These are phyloP conservation scores for Microbotryomycetes sp. DNA, from an alignment of 1,284 basidiomycete genomes.

Conservation along the genomic window DNA sequence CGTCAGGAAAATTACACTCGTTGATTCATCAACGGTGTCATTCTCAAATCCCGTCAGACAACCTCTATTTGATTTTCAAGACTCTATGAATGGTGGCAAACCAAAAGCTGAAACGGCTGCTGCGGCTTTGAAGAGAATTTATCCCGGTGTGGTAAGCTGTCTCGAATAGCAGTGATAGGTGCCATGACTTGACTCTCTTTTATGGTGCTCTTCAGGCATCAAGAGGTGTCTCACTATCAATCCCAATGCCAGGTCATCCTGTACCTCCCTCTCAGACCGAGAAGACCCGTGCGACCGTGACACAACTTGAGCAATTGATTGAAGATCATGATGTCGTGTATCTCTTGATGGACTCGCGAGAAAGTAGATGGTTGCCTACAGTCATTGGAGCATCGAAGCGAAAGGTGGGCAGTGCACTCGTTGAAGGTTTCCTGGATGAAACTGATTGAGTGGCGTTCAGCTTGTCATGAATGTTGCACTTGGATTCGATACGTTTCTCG, in stretches of 20 bases:
- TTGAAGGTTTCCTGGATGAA: background rate
- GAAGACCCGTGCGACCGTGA: constrained; percentile 61
- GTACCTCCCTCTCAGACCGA: constrained; percentile 53
- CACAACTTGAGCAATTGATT: constrained; percentile 66
- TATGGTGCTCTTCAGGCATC: constrained; percentile 57
- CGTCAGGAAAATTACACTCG: constrained; percentile 82
- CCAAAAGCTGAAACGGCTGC: constrained; percentile 91
- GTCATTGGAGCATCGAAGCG: constrained; percentile 72
- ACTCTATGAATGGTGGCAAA: constrained; percentile 87
- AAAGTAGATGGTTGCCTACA: constrained; percentile 92
- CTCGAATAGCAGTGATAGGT: background rate
- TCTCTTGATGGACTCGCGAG: constrained; percentile 94
- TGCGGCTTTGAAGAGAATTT: constrained; percentile 75
- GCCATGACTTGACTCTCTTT: background rate
- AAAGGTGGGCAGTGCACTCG: constrained; percentile 54
- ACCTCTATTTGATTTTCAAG: constrained; percentile 89
- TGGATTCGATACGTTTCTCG: constrained; percentile 92
- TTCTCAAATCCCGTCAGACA: constrained; percentile 97
- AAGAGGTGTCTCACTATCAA: constrained; percentile 63
- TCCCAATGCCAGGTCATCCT: constrained; percentile 98
- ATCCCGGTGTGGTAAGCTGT: constrained; percentile 74
- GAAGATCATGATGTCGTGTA: constrained; percentile 83
- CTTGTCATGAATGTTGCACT: constrained; percentile 91
- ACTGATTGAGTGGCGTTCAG: constrained; percentile 47
- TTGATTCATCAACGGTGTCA: constrained; percentile 83